Conservation (phyloP, 2,329 filamentous ascomycete genomes). For the Cladophialophora psammophila region DNA sequence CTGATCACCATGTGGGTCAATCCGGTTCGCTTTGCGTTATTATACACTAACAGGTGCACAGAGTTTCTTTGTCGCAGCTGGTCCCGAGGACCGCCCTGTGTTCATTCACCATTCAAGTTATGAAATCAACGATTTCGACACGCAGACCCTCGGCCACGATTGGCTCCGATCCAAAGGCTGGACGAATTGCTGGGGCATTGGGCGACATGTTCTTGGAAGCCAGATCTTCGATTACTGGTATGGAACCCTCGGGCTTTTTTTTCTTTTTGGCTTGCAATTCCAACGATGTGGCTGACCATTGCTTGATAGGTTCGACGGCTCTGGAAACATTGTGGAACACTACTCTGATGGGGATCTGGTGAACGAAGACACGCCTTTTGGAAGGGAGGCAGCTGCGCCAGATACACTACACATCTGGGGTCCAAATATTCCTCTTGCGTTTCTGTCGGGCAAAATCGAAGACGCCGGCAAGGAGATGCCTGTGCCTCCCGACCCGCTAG, state of each 20-base stretch:
- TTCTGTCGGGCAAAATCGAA: conserved; percentile 30
- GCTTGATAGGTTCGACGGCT: conserved; percentile 64
- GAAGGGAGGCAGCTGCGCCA: conserved; percentile 42
- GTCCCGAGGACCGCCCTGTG: conserved; percentile 19
- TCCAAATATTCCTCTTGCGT: conserved; percentile 39
- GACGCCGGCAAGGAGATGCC: conserved; percentile 30
- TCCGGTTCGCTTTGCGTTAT: conserved; percentile 42
- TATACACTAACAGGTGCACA: conserved; percentile 27
- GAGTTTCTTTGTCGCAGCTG: conserved; percentile 43
- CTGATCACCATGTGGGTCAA: conserved; percentile 60
- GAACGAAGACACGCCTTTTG: conserved; percentile 43
- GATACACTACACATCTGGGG: conserved; percentile 47
- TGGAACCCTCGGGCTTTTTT: background rate
- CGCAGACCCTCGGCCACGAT: conserved; percentile 73
- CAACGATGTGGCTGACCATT: conserved; percentile 6
- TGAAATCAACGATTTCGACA: conserved; percentile 75
- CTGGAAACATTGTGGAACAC: conserved; percentile 70
- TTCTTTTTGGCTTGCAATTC: conserved; percentile 3
- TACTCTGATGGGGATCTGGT: conserved; percentile 71
- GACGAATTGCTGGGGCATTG: conserved; percentile 73
- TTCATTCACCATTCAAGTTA: conserved; percentile 74
- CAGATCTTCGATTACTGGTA: conserved; percentile 78
- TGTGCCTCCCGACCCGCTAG: conserved; percentile 25
- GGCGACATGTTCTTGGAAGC: conserved; percentile 72
- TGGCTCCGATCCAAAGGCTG: conserved; percentile 71